Percentiles rank a stretch among this genome's conserved stretches.
Conservation (phyloP, 805 yeast genomes). For the Komagataella pseudopastoris region DNA sequence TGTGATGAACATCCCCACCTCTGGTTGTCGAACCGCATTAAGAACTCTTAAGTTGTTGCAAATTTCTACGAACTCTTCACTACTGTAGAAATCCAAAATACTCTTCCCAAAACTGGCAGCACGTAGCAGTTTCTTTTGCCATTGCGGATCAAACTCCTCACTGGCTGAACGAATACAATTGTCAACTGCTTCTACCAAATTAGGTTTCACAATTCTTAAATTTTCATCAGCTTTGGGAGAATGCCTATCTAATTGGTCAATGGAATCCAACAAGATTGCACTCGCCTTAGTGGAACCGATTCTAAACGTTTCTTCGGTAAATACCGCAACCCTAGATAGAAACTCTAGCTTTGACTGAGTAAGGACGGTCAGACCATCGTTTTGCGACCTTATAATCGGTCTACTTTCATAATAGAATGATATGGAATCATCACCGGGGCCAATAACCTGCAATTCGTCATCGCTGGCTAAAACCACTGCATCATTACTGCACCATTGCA, state of each 20-base stretch:
- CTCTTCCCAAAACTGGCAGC: conserved; percentile 87
- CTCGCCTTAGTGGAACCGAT: conserved; percentile 80
- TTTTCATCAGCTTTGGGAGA: conserved; percentile 78
- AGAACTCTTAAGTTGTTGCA: conserved; percentile 51
- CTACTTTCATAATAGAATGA: conserved; percentile 37
- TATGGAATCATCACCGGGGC: conserved; percentile 50
- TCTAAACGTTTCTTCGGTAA: conserved; percentile 50
- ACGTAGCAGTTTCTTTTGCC: conserved; percentile 69
- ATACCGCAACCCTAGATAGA: conserved; percentile 44
- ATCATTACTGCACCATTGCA: conserved; percentile 82
- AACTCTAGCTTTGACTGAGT: conserved; percentile 45
- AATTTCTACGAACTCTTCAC: conserved; percentile 48
- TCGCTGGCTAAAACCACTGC: conserved; percentile 48
- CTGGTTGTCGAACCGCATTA: conserved; percentile 51
- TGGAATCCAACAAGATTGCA: conserved; percentile 71
- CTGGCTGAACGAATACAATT: conserved; percentile 64
- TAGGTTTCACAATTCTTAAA: conserved; percentile 36
- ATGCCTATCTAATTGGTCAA: conserved; percentile 47
- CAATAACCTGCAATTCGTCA: conserved; percentile 57
- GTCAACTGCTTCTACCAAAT: conserved; percentile 45
- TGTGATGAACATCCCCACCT: conserved; percentile 61
- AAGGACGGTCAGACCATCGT: conserved; percentile 64
- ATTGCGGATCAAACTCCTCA: conserved; percentile 60
- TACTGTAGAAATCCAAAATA: conserved; percentile 35
- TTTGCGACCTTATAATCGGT: conserved; percentile 31